Percentiles rank a stretch among this genome's conserved stretches.
Conservation (phyloP, 768 basidiomycete species). For the Boletus rex-veris region DNA sequence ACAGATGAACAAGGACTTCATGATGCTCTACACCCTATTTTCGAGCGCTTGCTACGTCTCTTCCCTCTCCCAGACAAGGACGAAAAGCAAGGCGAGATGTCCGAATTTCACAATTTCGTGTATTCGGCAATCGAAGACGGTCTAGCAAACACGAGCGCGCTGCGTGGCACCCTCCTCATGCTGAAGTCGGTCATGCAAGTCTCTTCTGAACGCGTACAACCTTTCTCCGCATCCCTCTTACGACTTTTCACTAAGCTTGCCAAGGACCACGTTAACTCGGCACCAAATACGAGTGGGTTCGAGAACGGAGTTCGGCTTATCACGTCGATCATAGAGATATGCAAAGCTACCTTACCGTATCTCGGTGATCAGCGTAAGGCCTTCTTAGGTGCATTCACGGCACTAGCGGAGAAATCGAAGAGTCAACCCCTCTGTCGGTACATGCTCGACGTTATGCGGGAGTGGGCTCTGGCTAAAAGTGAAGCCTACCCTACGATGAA, state of each 20-base stretch:
- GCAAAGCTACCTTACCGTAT: conserved; percentile 71
- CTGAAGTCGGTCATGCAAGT: conserved; percentile 80
- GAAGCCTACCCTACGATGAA: conserved; percentile 91
- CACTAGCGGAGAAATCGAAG: conserved; percentile 87
- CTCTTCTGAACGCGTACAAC: conserved; percentile 79
- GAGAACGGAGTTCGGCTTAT: conserved; percentile 63
- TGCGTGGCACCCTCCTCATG: conserved; percentile 83
- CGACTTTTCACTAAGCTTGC: conserved; percentile 81
- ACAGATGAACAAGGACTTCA: conserved; percentile 78
- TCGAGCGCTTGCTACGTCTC: conserved; percentile 72
- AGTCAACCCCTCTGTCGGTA: conserved; percentile 74
- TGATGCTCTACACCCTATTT: conserved; percentile 77
- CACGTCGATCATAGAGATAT: conserved; percentile 82
- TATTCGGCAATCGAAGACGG: conserved; percentile 75
- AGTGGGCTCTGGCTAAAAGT: conserved; percentile 85
- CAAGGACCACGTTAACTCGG: conserved; percentile 78
- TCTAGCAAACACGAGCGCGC: conserved; percentile 63
- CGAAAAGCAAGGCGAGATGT: conserved; percentile 62
- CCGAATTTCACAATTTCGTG: conserved; percentile 76
- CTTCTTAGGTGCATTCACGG: conserved; percentile 72
- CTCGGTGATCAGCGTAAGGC: conserved; percentile 85
- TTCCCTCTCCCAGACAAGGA: conserved; percentile 81
- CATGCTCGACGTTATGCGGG: conserved; percentile 79
- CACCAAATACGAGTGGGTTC: conserved; percentile 45
- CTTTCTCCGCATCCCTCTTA: conserved; percentile 70